These are phyloP conservation scores for Arthrobotrys iridis DNA, from an alignment of 2,329 filamentous ascomycete genomes.

Conservation along the genomic window DNA sequence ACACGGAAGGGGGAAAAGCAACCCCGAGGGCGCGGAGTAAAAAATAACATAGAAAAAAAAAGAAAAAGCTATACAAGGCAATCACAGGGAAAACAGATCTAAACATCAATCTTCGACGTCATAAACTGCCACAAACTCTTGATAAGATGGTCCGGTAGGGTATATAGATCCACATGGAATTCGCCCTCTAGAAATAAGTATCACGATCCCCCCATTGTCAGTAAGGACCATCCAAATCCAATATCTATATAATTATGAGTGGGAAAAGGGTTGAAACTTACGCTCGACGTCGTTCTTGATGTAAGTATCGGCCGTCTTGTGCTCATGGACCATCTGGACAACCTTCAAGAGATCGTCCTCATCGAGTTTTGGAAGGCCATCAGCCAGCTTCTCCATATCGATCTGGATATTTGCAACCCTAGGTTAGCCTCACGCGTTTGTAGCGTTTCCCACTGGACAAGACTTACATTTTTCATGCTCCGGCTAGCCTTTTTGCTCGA, in stretches of 20 bases:
- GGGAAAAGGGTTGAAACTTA: constrained; percentile 66
- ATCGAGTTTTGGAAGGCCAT: constrained; percentile 84
- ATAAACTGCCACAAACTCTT: constrained; percentile 96
- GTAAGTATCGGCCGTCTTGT: constrained; percentile 92
- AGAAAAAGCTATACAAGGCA: neutral
- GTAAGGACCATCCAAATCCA: no score
- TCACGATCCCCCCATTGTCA: no score
- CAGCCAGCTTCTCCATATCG: constrained; percentile 97
- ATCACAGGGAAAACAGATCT: neutral
- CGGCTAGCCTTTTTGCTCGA: constrained; percentile 81
- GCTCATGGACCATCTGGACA: constrained; percentile 97
- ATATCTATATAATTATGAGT: no score
- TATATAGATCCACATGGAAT: constrained; percentile 98
- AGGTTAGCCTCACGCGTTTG: constrained; percentile 57
- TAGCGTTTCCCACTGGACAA: neutral
- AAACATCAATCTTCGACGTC: constrained; percentile 61
- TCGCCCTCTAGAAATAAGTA: constrained; percentile 79
- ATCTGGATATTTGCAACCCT: constrained; percentile 63
- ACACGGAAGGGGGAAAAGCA: neutral
- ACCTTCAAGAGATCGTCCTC: constrained; percentile 95
- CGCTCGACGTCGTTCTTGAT: constrained; percentile 97
- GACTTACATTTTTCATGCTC: constrained; percentile 69
- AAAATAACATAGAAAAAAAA: neutral
- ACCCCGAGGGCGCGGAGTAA: no score
- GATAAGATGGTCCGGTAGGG: constrained; percentile 86